A percentile compares a stretch with the other conserved stretches of the same genome.
These are phyloP conservation scores for Mariannaea elegans DNA, from an alignment of 2,329 filamentous ascomycete species.

Conservation along the genomic window DNA sequence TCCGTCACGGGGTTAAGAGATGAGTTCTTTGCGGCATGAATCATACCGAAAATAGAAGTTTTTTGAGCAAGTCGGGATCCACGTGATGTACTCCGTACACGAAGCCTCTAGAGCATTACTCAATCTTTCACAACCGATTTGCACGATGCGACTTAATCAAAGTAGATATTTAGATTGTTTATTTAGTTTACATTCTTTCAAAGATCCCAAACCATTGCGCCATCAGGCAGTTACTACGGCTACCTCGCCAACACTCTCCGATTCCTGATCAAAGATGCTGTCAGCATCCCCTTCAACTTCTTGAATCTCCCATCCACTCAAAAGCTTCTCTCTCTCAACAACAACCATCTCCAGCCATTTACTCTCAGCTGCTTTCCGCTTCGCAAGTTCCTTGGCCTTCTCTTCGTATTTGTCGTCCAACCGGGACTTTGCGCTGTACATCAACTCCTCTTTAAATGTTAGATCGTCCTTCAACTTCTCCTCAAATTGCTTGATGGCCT, in stretches of 20 bases:
- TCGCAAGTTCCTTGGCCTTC: constrained; percentile 43
- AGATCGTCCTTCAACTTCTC: constrained; percentile 50
- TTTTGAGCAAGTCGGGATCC: constrained; percentile 13
- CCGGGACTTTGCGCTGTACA: constrained; percentile 49
- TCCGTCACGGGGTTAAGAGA: not conserved
- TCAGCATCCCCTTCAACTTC: constrained; percentile 55
- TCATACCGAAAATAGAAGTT: constrained; percentile 1
- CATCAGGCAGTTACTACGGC: not conserved
- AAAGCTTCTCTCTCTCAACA: constrained; percentile 53
- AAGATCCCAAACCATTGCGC: not conserved
- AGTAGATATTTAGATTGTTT: not conserved
- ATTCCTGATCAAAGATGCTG: constrained; percentile 41
- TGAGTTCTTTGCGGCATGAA: not conserved
- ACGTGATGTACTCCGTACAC: too few species aligned
- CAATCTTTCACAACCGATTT: not conserved
- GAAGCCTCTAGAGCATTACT: not conserved
- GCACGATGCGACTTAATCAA: not conserved
- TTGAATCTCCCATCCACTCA: constrained; percentile 51
- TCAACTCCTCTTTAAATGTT: constrained; percentile 52
- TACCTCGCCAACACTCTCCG: constrained; percentile 21
- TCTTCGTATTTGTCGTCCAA: constrained; percentile 42
- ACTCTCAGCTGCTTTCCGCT: constrained; percentile 53
- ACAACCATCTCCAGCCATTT: constrained; percentile 58
- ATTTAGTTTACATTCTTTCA: not conserved
- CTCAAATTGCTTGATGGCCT: constrained; percentile 50